phyloP scores from a whole-genome alignment of 768 basidiomycete species.

The Fomitopsis pulvina region DNA sequence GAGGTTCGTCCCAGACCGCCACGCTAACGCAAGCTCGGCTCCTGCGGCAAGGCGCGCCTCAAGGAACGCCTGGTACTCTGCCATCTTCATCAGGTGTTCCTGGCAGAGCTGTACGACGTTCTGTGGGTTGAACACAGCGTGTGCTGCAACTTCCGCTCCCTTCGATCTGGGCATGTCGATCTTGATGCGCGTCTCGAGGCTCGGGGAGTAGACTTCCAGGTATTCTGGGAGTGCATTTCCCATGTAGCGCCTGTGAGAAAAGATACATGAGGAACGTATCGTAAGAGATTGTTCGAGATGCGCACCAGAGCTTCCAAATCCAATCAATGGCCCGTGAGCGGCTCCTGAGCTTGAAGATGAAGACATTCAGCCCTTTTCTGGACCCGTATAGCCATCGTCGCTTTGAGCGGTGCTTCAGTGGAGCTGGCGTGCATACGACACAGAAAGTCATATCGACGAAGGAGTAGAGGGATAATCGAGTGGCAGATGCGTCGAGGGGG shows the following conservation, averaged over 20 bases:
- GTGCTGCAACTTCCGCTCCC: constrained; percentile 31
- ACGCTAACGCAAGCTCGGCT: constrained; percentile 63
- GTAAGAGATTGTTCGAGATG: not conserved
- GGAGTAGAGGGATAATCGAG: constrained; percentile 80
- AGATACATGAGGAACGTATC: not conserved
- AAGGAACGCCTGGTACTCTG: constrained; percentile 58
- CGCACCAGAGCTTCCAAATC: constrained; percentile 82
- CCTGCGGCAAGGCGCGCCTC: constrained; percentile 48
- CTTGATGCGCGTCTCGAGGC: constrained; percentile 57
- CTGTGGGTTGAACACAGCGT: constrained; percentile 47
- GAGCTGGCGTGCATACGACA: constrained; percentile 56
- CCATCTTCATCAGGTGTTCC: constrained; percentile 44
- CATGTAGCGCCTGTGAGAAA: constrained; percentile 50
- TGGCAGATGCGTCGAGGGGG: constrained; percentile 56
- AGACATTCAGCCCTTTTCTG: constrained; percentile 73
- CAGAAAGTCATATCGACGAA: constrained; percentile 83
- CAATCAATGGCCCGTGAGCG: constrained; percentile 80
- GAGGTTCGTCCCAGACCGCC: constrained; percentile 65
- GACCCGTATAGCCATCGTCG: constrained; percentile 42
- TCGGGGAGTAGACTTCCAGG: constrained; percentile 68
- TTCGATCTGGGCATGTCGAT: constrained; percentile 59
- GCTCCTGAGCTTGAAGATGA: constrained; percentile 78
- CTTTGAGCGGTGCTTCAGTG: constrained; percentile 33
- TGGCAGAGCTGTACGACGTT: constrained; percentile 61
- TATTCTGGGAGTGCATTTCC: constrained; percentile 64